A percentile compares a stretch with the other conserved stretches of the same genome.
Conservation (phyloP, 805 yeast species). For the Dipodascus geniculatus region DNA sequence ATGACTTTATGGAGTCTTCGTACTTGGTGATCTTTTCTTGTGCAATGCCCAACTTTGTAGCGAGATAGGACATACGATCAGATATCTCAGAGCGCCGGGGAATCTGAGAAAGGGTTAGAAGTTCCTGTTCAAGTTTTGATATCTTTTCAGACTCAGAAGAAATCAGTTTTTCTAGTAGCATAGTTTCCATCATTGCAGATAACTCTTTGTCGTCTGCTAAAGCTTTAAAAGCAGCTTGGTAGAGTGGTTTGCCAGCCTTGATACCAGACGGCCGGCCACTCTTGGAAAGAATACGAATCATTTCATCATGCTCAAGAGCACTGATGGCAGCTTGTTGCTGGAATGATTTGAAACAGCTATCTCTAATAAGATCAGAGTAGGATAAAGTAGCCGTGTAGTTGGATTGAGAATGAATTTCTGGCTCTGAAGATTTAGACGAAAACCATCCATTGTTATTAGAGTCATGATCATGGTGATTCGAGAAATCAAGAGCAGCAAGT, state of each 20-base stretch:
- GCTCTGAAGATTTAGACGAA: not conserved
- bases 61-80: conserved; percentile 53
- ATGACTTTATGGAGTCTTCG: conserved; percentile 27
- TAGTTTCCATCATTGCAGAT: conserved; percentile 50
- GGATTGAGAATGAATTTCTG: not conserved
- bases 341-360: conserved; percentile 30
- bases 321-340: conserved; percentile 38
- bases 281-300: conserved; percentile 59
- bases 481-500: conserved; percentile 32
- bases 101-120: conserved; percentile 39
- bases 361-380: conserved; percentile 16
- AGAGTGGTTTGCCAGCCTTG: conserved; percentile 75
- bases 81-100: conserved; percentile 41
- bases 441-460: not conserved
- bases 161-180: conserved; percentile 43
- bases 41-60: conserved; percentile 51
- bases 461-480: not conserved
- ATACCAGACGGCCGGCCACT: conserved; percentile 63
- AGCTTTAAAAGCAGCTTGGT: conserved; percentile 62
- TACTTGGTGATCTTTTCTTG: conserved; percentile 38
- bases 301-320: conserved; percentile 68
- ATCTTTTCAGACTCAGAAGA: conserved; percentile 52
- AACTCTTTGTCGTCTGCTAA: conserved; percentile 47
- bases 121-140: conserved; percentile 55
- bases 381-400: not conserved